Base-by-base conservation (phyloP, 2,329 filamentous ascomycete genomes). In the Aspergillus pseudoviridinutans region DNA sequence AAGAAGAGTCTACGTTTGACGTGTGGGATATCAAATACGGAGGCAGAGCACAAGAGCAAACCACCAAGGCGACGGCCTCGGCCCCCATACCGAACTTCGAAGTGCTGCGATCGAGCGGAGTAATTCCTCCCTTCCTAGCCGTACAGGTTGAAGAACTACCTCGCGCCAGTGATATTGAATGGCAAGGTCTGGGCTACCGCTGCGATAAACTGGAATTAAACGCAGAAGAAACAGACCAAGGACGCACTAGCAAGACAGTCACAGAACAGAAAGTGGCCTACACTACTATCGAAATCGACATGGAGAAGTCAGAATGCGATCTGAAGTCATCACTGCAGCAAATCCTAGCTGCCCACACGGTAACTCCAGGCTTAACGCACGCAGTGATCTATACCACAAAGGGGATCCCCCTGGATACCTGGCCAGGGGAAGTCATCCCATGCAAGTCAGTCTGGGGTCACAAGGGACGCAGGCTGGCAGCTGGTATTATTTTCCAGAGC, bases 101-200 rank as follows among this genome's bases (percentile, higher is more conserved):
- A 3, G 58, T 68, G 22, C 59, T 64, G 41, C 58, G 65, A 41
- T 60, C 60, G 24, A 46, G 60, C 4, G 60, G 47, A 2, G 72
- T 67, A 22, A 64, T 82, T 1, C 87, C 92, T 1, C 88, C 88
- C 0, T 82, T 92, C 65, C 88, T 94, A 68, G 83, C 88, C 0
- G 87, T 86, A 1, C 86, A 94, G 68, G 89, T 97, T 1, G 82
- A 87, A 47, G 84, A 87, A 62, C 80, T 99, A 12, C 94, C 94
- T 1, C 84, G 90, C 22, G 80, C 78, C 17, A 88, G 88, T 28
- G 80, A 80, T 41, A 84, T 97, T 10, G 94, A 99, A 77, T 99
- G 93, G 92, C 88, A 90, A 64, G 87, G 88, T 57, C 69, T 84
- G 3, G 89, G 90, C 0, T 72, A 89, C 6, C 73, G 75, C 12